A percentile compares a stretch with the other conserved stretches of the same genome.
phyloP scores from a whole-genome alignment of 192 early-diverging fungal genomes.

The Backusella psychrophila region DNA sequence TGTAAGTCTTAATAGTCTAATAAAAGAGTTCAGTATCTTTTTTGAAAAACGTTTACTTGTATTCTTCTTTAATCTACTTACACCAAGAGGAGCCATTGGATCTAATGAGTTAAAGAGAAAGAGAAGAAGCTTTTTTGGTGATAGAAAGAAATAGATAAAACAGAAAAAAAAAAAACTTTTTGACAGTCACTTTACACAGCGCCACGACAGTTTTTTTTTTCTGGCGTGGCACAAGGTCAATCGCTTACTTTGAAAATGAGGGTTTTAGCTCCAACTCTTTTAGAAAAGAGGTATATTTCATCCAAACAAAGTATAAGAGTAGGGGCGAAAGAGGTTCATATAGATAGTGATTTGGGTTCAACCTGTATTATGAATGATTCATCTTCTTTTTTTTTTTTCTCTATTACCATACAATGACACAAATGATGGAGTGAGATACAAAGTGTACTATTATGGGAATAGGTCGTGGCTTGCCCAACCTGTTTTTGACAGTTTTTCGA shows the following conservation, averaged over 20 bases:
- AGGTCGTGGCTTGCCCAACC: neutral
- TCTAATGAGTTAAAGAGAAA: conserved; percentile 16
- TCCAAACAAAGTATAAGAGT: neutral
- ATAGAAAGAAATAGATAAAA: neutral
- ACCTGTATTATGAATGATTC: no score
- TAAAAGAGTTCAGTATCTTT: neutral
- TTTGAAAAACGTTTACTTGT: neutral
- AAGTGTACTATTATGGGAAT: neutral
- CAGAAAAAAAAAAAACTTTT: conserved; percentile 12
- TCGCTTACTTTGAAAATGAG: neutral
- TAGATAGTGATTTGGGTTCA: neutral
- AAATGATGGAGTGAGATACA: neutral
- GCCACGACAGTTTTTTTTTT: conserved; percentile 1
- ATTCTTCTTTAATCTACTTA: conserved; percentile 4
- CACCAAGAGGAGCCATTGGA: conserved; percentile 28
- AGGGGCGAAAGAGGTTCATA: neutral
- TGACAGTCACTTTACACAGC: conserved; percentile 1
- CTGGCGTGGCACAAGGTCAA: neutral
- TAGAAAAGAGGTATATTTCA: neutral
- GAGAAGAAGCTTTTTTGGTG: neutral
- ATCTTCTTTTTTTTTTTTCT: no score
- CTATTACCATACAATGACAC: neutral
- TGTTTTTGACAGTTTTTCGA: neutral
- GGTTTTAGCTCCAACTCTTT: neutral
- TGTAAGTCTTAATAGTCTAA: conserved; percentile 60